Percentiles rank a stretch among this genome's conserved stretches.
Conservation (phyloP, 495 filamentous ascomycete species). For the Diplogelasinospora grovesii region DNA sequence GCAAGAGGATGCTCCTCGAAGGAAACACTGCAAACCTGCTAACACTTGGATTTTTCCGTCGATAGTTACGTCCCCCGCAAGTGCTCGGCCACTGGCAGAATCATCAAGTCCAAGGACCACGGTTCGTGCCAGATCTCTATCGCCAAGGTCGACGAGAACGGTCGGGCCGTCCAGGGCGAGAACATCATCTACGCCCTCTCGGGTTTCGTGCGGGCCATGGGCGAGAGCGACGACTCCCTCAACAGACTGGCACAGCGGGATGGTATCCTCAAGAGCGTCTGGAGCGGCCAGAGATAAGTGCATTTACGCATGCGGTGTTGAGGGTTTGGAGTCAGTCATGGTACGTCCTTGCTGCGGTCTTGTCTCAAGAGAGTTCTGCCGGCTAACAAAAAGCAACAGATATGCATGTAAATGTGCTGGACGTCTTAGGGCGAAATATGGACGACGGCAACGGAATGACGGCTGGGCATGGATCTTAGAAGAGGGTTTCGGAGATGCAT, state of each 20-base stretch:
- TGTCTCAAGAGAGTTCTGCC: neutral
- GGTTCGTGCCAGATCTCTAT: constrained; percentile 86
- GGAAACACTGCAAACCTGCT: constrained; percentile 4
- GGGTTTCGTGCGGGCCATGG: constrained; percentile 96
- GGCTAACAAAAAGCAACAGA: constrained; percentile 9
- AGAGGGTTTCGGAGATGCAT: constrained; percentile 14
- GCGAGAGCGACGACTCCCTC: constrained; percentile 92
- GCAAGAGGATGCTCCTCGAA: no score
- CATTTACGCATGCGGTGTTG: constrained; percentile 20
- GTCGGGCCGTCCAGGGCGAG: constrained; percentile 86
- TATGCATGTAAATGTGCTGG: constrained; percentile 22
- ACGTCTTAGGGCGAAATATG: constrained; percentile 15
- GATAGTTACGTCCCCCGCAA: constrained; percentile 99
- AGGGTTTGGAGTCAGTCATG: constrained; percentile 14
- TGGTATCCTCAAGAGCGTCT: constrained; percentile 93
- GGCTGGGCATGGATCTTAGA: constrained; percentile 20
- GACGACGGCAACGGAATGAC: constrained; percentile 21
- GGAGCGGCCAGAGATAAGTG: constrained; percentile 79
- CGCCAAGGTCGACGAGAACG: constrained; percentile 95
- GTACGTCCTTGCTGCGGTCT: constrained; percentile 10
- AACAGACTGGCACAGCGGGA: constrained; percentile 95
- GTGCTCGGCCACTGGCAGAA: constrained; percentile 90
- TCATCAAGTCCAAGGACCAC: constrained; percentile 99
- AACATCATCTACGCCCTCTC: constrained; percentile 96
- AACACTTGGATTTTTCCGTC: constrained; percentile 7